These are phyloP conservation scores for Nitzschia sp. DNA, from an alignment of 108 stramenopile species.

Conservation along the genomic window DNA sequence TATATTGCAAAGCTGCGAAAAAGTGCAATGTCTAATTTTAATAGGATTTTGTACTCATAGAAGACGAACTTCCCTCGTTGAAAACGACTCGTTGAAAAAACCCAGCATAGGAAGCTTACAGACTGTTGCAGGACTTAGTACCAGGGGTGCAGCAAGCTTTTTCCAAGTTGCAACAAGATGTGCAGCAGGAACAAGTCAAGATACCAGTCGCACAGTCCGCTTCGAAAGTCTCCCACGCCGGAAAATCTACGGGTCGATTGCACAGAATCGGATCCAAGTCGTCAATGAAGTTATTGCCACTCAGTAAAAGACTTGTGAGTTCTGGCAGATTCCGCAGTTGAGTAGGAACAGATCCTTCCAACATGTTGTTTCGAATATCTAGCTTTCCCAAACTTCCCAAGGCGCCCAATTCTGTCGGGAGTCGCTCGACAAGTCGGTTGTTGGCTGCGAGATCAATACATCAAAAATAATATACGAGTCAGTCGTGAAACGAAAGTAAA, in stretches of 20 bases:
- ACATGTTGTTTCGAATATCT: conserved; percentile 32
- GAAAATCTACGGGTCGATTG: conserved; percentile 12
- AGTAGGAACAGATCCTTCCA: conserved; percentile 41
- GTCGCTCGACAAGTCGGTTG: conserved; percentile 6
- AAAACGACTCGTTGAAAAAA: no score
- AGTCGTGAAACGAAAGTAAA: not conserved
- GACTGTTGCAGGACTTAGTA: not conserved
- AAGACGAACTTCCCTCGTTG: no score
- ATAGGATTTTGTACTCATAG: no score
- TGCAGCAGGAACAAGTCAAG: conserved; percentile 15
- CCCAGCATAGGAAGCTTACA: no score
- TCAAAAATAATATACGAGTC: no score
- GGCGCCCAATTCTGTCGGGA: conserved; percentile 16
- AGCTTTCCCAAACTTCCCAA: conserved; percentile 18
- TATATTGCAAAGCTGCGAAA: no score
- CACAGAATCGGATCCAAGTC: conserved; percentile 2
- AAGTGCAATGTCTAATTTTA: no score
- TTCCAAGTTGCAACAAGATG: not conserved
- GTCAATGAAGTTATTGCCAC: conserved; percentile 9
- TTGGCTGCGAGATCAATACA: conserved; percentile 5
- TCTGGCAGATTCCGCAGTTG: conserved; percentile 33
- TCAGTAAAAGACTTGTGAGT: not conserved
- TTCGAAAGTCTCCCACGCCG: not conserved
- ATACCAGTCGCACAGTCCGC: not conserved
- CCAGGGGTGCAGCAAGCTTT: conserved; percentile 1